phyloP scores from a whole-genome alignment of 805 yeast species.

The Blastobotrys parvus region DNA sequence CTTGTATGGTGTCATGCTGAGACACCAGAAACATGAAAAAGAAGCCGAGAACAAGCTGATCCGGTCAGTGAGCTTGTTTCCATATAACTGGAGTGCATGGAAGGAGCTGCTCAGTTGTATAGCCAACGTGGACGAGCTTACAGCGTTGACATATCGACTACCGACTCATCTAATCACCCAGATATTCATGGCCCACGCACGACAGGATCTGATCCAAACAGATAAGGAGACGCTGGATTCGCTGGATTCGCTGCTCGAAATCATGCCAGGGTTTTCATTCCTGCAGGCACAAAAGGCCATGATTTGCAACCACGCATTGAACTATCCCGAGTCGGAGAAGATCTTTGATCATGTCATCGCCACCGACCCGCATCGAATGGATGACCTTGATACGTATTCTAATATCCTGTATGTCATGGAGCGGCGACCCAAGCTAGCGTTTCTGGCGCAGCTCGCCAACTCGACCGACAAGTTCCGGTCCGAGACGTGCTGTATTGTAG shows the following conservation, averaged over 20 bases:
- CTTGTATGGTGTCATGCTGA: conserved; percentile 58
- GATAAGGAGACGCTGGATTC: conserved; percentile 42
- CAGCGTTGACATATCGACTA: conserved; percentile 6
- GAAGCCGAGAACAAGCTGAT: conserved; percentile 56
- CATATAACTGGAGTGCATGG: conserved; percentile 95
- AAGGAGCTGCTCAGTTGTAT: conserved; percentile 61
- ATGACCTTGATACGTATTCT: conserved; percentile 89
- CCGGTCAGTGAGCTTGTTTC: conserved; percentile 56
- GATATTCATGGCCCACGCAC: conserved; percentile 57
- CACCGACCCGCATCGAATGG: conserved; percentile 77
- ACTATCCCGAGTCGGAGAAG: conserved; percentile 70
- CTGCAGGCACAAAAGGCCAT: conserved; percentile 77
- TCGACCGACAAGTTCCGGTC: conserved; percentile 81
- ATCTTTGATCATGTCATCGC: conserved; percentile 67
- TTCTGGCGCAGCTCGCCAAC: conserved; percentile 75
- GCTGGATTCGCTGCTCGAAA: conserved; percentile 39
- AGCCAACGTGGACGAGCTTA: conserved; percentile 51
- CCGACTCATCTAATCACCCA: conserved; percentile 31
- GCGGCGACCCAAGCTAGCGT: conserved; percentile 73
- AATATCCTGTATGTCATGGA: conserved; percentile 93
- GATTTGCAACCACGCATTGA: conserved; percentile 74
- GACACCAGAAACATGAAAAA: conserved; percentile 51
- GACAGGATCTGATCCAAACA: conserved; percentile 75
- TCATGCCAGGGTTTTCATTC: conserved; percentile 68
- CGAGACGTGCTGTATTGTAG: conserved; percentile 90